Base-by-base conservation (phyloP, 1,139 yeast genomes). In the Kluyveromyces sp. region DNA sequence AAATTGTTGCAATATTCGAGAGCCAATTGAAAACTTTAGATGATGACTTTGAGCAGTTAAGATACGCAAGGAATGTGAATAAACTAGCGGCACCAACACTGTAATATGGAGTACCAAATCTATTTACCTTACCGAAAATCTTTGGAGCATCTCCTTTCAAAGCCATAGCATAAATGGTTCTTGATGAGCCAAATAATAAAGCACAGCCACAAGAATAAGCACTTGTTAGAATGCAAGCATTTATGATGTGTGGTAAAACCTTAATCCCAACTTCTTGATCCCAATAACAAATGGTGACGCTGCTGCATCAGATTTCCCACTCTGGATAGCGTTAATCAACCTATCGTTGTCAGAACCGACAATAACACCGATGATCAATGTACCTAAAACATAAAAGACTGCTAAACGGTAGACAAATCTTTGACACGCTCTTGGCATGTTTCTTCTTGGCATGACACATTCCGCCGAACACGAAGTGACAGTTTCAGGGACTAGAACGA, bases 281-380 rank as follows among this genome's bases (percentile, higher is more conserved):
- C 79, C 80, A 57, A 75, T 72, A 41, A 72, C 79, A 60, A 83
- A 83, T 27, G 92, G 90, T 27, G 89, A 81, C 15, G 88, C 84
- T 48, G 79, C 72, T 25, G 85, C 85, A 49, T 74, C 70, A 21
- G 72, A 69, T 31, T 75, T 46, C 45, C 56, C 55, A 8, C 28
- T 50, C 2, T 59, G 69, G 15, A 53, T 42, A n/a, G 58, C 54
- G 29, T 66, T 54, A 5, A 71, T 68, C 51, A 75, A 66, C 2
- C 50, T 35, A n/a, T 58, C 53, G 56, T 74, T 69, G 41, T 66
- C 65, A 37, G 63, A 66, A 4, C 76, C 66, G 41, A 73, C 72
- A 48, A 73, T 65, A 52, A 74, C 57, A 29, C 74, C 69, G 47
- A 74, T 61, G 41, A 69, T 64, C 38, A 73, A 66, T 21, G 70